A percentile compares a stretch with the other conserved stretches of the same genome.
Evolutionary conservation across 495 filamentous ascomycete species (phyloP).

Genomic region (Penicillium taxi): DNA sequence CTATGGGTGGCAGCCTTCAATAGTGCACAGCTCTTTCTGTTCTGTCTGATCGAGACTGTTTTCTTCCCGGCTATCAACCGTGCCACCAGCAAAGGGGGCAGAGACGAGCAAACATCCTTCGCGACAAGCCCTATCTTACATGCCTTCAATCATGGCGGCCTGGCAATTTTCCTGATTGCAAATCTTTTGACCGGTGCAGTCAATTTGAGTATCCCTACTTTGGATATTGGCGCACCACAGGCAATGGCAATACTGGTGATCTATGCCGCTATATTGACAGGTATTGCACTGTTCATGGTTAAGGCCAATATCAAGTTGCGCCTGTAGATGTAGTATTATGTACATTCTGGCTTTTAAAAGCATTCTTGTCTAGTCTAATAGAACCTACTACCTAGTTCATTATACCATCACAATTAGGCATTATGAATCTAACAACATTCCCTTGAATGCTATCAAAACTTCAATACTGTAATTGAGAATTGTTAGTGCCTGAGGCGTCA

Average conservation of each 20-base stretch:
- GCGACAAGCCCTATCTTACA: constrained; percentile 71
- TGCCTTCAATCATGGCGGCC: constrained; percentile 81
- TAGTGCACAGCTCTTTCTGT: constrained; percentile 64
- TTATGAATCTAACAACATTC: no score
- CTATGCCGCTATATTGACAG: constrained; percentile 62
- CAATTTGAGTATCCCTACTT: constrained; percentile 75
- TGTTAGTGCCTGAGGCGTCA: no score
- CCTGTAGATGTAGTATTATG: constrained; percentile 49
- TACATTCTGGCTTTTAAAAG: no score
- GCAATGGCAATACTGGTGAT: constrained; percentile 67
- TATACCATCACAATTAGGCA: no score
- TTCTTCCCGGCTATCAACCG: constrained; percentile 68
- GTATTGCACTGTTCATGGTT: constrained; percentile 64
- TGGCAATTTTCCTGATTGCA: constrained; percentile 78
- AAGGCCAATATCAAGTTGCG: constrained; percentile 59
- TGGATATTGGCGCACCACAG: constrained; percentile 52
- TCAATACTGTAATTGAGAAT: no score
- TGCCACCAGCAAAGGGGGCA: constrained; percentile 32
- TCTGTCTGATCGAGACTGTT: constrained; percentile 64
- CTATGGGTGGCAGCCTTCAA: constrained; percentile 91
- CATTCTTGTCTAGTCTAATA: no score
- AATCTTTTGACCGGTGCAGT: constrained; percentile 85
- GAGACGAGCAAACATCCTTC: constrained; percentile 52
- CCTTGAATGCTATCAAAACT: no score
- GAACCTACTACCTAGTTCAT: no score